Evolutionary conservation across 75 land plant genomes (phyloP), one percentile per base, ranked within the genome.

Genomic region (Ceratopteris richardii): DNA sequence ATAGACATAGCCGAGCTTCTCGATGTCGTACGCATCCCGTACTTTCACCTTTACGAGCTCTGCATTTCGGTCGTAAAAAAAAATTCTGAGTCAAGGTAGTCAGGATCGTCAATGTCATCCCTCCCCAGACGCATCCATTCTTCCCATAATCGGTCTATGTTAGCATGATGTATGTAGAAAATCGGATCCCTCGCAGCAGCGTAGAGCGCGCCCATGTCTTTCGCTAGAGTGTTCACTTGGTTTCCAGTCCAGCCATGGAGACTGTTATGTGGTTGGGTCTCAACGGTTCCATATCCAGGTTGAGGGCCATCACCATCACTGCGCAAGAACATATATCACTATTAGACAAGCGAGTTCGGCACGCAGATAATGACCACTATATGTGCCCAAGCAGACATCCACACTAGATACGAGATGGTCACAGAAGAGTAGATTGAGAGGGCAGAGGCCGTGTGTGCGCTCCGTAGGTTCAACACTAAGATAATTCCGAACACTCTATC

Each of bases 91-190:
- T 65, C 18, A 19, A 41, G 0, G 23, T 51, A 65, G 22, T 71
- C 63, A 0, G 44, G 9, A 30, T 63, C 61, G 0, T 21, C 41
- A 16, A 51, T 37, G 56, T 58, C 61, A 4, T 39, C 20, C 30
- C 60, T 25, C 2, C 54, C 31, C 0, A 41, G 37, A 9, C 61
- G 11, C 50, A 54, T 51, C 72, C 77, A 75, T 14, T 68, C 44
- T 12, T 29, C 28, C 72, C 77, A 69, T 29, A 68, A n/a, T 0
- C 77, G 62, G 41, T 73, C 76, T 1, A 73, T 0, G 30, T 73
- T 73, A 5, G 51, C 65, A 22, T 66, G 76, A 27, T 66, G 64
- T 11, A 62, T 19, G 57, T 33, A 73, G 59, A 66, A 66, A 22
- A 61, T 14, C 0, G 76, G 76, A 56, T 68, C 72, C 13, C 25